phyloP scores from a whole-genome alignment of 345 rosid species.

The Aquilaria yunnanensis region DNA sequence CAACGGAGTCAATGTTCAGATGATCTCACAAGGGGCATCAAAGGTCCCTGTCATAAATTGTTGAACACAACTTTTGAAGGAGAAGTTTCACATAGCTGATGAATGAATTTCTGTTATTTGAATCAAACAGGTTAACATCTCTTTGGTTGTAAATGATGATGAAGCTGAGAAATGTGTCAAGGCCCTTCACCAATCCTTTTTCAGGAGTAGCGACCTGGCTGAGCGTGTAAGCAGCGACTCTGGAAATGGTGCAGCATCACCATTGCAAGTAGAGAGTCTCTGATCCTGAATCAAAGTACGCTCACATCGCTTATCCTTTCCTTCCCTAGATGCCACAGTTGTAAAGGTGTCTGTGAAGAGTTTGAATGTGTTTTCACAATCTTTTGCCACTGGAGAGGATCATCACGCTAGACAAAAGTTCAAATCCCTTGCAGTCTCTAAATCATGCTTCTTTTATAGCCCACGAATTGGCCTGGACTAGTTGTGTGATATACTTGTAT shows the following conservation, averaged over 20 bases:
- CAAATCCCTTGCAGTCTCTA: too few species aligned
- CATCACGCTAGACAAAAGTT: too few species aligned
- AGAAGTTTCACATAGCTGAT: not conserved
- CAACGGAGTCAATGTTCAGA: constrained; percentile 84
- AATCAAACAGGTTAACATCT: constrained; percentile 66
- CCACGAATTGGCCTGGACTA: too few species aligned
- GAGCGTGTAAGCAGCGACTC: constrained; percentile 28
- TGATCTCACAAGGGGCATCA: constrained; percentile 98
- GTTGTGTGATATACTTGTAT: too few species aligned
- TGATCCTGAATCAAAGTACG: not conserved
- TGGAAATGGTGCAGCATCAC: constrained; percentile 33
- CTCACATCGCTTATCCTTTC: too few species aligned
- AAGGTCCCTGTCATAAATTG: constrained; percentile 36
- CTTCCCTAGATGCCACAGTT: too few species aligned
- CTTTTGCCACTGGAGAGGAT: too few species aligned
- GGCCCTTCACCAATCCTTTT: constrained; percentile 70
- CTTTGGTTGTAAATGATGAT: constrained; percentile 69
- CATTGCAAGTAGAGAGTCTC: constrained; percentile 24
- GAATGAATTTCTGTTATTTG: not conserved
- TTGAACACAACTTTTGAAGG: not conserved
- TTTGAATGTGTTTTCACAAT: too few species aligned
- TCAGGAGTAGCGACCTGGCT: constrained; percentile 43
- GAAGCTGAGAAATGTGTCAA: constrained; percentile 79
- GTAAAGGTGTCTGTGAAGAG: too few species aligned
- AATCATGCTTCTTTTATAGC: too few species aligned